These are phyloP conservation scores for Dunaliella sp. DNA, from an alignment of 139 green algal species.

Conservation along the genomic window DNA sequence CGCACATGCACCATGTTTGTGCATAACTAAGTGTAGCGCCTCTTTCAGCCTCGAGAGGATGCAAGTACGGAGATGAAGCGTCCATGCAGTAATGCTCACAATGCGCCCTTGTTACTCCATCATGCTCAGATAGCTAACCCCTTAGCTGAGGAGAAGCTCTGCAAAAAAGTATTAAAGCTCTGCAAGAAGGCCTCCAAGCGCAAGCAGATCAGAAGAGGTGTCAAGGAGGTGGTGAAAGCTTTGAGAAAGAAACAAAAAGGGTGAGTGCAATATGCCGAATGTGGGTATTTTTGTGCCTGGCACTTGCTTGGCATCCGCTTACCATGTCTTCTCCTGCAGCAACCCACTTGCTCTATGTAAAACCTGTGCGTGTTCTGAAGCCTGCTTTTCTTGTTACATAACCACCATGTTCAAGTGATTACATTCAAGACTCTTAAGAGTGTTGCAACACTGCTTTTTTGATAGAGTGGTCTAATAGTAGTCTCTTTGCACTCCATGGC, in stretches of 20 bases:
- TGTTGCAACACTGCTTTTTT: no score
- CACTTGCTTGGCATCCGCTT: background rate
- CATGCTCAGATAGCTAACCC: constrained; percentile 81
- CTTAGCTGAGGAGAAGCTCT: constrained; percentile 90
- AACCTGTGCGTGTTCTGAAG: no score
- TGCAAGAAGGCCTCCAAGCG: constrained; percentile 91
- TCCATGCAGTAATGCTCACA: no score
- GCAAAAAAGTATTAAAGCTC: constrained; percentile 90
- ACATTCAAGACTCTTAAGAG: no score
- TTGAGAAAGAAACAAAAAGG: constrained; percentile 91
- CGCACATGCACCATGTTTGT: background rate
- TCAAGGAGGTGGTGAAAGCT: constrained; percentile 99
- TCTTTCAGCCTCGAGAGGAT: no score
- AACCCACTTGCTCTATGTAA: background rate
- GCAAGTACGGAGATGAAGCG: no score
- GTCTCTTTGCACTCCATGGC: no score
- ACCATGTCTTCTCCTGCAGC: background rate
- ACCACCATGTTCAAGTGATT: no score
- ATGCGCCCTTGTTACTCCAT: no score
- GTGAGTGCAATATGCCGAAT: constrained; percentile 48
- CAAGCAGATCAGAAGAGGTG: constrained; percentile 93
- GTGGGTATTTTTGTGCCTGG: background rate
- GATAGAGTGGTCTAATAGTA: no score
- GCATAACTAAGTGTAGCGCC: no score
- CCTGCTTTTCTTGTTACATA: no score